Conservation (phyloP, 805 yeast genomes). For the Clavispora carvajalis region DNA sequence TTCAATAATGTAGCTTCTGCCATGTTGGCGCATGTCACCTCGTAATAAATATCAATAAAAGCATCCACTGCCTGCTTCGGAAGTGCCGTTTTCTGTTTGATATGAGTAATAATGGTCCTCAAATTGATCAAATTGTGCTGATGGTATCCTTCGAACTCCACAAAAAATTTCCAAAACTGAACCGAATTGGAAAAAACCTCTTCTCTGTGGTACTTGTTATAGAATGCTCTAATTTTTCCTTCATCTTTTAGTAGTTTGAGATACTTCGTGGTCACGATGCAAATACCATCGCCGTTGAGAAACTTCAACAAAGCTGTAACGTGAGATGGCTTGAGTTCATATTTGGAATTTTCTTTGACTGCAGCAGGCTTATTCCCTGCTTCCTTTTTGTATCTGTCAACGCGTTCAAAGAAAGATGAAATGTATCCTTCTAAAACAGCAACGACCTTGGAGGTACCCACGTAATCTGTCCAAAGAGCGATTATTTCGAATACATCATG, state of each 20-base stretch:
- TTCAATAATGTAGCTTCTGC: constrained; percentile 14
- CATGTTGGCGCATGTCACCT: constrained; percentile 17
- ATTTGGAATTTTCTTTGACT: constrained; percentile 1
- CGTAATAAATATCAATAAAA: constrained; percentile 25
- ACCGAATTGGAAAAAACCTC: constrained; percentile 33
- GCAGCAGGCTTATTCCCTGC: not conserved
- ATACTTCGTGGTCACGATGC: constrained; percentile 23
- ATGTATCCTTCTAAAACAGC: constrained; percentile 17
- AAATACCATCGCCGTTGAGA: constrained; percentile 38
- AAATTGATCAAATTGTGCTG: constrained; percentile 42
- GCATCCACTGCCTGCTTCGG: constrained; percentile 46
- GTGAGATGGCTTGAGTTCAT: constrained; percentile 10
- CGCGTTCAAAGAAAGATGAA: constrained; percentile 14
- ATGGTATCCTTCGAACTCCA: constrained; percentile 45
- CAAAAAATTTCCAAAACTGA: constrained; percentile 53
- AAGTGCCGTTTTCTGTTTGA: constrained; percentile 42
- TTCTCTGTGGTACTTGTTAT: constrained; percentile 23
- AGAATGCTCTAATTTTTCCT: constrained; percentile 20
- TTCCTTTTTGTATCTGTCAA: constrained; percentile 13
- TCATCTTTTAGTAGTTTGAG: constrained; percentile 23
- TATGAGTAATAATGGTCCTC: constrained; percentile 37
- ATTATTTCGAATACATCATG: constrained; percentile 5
- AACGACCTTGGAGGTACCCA: constrained; percentile 11
- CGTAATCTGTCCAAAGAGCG: constrained; percentile 12
- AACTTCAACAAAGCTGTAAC: constrained; percentile 21